A percentile compares a stretch with the other conserved stretches of the same genome.
Evolutionary conservation across 805 yeast genomes (phyloP).

Genomic region (Geotrichum ghanense): DNA sequence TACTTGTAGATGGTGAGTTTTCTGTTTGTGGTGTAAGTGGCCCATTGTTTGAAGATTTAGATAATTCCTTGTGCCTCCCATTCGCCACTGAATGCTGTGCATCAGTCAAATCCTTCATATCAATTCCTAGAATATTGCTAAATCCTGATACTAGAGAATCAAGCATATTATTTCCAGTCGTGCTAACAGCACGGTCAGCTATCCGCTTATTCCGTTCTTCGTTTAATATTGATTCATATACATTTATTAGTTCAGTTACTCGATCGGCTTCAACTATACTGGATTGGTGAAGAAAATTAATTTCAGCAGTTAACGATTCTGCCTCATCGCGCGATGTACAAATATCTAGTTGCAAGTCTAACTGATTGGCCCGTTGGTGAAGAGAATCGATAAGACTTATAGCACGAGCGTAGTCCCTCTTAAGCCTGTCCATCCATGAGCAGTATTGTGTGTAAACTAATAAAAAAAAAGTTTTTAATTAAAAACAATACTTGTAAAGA

Average conservation of each 20-base stretch:
- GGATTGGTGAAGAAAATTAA: constrained; percentile 5
- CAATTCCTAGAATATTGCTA: no score
- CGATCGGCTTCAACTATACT: constrained; percentile 10
- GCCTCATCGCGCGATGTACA: constrained; percentile 5
- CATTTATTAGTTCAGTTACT: constrained; percentile 7
- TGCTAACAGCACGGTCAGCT: no score
- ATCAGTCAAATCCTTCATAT: no score
- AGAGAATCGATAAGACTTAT: constrained; percentile 9
- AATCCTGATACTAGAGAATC: no score
- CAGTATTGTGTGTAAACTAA: neutral
- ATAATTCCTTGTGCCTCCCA: no score
- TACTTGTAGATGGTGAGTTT: no score
- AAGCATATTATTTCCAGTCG: no score
- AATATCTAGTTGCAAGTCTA: constrained; percentile 4
- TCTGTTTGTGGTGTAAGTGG: no score
- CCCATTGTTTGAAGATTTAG: no score
- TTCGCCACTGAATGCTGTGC: no score
- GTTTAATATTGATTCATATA: constrained; percentile 4
- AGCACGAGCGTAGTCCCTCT: constrained; percentile 9
- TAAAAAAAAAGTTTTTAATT: neutral
- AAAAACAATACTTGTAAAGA: no score
- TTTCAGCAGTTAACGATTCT: constrained; percentile 1
- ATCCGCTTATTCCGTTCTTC: constrained; percentile 6
- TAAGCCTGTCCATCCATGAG: constrained; percentile 10
- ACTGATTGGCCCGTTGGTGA: constrained; percentile 6